A percentile compares a stretch with the other conserved stretches of the same genome.
Evolutionary conservation across 1,284 basidiomycete genomes (phyloP).

Genomic region (Wolfiporia cocos): DNA sequence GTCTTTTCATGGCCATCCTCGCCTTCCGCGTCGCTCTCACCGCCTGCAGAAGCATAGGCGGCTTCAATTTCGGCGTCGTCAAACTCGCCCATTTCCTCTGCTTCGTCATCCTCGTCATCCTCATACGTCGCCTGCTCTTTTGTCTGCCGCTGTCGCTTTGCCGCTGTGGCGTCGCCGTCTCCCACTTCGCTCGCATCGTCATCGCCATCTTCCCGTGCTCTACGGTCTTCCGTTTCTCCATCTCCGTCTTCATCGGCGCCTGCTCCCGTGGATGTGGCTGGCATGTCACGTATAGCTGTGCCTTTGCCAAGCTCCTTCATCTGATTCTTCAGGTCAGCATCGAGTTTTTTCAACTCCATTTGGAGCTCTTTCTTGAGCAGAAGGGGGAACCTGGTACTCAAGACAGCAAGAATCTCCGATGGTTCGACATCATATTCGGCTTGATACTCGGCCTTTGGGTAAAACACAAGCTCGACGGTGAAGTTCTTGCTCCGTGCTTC

Average conservation of each 20-base stretch:
- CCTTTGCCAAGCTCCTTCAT: conserved; percentile 82
- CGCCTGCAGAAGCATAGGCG: conserved; percentile 42
- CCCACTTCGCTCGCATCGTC: conserved; percentile 33
- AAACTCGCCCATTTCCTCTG: conserved; percentile 49
- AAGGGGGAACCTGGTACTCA: conserved; percentile 78
- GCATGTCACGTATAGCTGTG: conserved; percentile 42
- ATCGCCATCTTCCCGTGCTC: conserved; percentile 35
- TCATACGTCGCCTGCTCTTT: conserved; percentile 53
- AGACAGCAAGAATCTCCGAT: conserved; percentile 68
- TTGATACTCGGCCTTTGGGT: conserved; percentile 81
- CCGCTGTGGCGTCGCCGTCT: conserved; percentile 25
- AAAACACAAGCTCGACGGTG: conserved; percentile 81
- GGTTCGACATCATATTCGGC: conserved; percentile 82
- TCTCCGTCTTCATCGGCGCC: conserved; percentile 44
- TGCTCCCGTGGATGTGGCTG: conserved; percentile 34
- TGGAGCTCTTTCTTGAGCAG: conserved; percentile 84
- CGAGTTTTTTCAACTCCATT: conserved; percentile 82
- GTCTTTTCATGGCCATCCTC: conserved; percentile 24
- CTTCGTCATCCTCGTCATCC: conserved; percentile 46
- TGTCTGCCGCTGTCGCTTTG: conserved; percentile 41
- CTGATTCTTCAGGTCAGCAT: conserved; percentile 79
- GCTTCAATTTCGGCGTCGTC: conserved; percentile 69
- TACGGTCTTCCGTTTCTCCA: conserved; percentile 63
- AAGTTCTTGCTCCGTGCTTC: conserved; percentile 77
- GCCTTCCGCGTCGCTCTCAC: conserved; percentile 19